These are phyloP conservation scores for Pancytospora epiphaga DNA, from an alignment of 371 early-diverging fungal genomes.

Conservation along the genomic window DNA sequence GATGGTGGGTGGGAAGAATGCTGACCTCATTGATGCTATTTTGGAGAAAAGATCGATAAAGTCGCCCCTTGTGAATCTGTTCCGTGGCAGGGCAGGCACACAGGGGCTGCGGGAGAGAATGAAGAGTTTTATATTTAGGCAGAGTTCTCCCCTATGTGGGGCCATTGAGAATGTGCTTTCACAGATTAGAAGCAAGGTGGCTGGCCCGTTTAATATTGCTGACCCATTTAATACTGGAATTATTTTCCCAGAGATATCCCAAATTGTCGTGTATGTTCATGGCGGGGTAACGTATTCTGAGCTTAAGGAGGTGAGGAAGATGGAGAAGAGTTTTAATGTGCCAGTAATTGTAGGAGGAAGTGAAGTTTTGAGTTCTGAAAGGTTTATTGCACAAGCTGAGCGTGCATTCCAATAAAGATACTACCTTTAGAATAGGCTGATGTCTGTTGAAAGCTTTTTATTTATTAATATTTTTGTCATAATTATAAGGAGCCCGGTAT, in stretches of 20 bases:
- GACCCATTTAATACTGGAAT: constrained; percentile 7
- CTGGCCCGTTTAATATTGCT: constrained; percentile 6
- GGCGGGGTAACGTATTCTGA: constrained; percentile 60
- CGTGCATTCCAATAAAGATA: not conserved
- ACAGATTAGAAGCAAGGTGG: constrained; percentile 21
- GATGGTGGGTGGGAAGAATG: constrained; percentile 24
- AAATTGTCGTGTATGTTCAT: constrained; percentile 51
- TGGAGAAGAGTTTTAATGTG: constrained; percentile 43
- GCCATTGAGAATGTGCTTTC: constrained; percentile 42
- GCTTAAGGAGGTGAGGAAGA: constrained; percentile 46
- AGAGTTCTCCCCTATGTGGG: constrained; percentile 32
- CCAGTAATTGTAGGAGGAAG: constrained; percentile 82
- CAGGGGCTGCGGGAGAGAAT: constrained; percentile 43
- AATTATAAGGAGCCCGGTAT: too few relatives aligned
- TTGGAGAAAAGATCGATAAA: constrained; percentile 46
- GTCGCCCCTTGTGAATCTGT: constrained; percentile 21
- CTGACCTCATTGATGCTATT: constrained; percentile 35
- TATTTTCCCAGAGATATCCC: constrained; percentile 36
- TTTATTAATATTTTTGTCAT: too few relatives aligned
- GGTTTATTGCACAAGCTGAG: constrained; percentile 71
- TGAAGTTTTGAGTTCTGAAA: constrained; percentile 72
- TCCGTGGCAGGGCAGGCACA: constrained; percentile 5
- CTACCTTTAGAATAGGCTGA: not conserved
- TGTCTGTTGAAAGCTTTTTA: too few relatives aligned
- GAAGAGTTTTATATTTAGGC: constrained; percentile 42